These are phyloP conservation scores for Trichoderma semiorbis DNA, from an alignment of 2,329 filamentous ascomycete genomes.

Conservation along the genomic window DNA sequence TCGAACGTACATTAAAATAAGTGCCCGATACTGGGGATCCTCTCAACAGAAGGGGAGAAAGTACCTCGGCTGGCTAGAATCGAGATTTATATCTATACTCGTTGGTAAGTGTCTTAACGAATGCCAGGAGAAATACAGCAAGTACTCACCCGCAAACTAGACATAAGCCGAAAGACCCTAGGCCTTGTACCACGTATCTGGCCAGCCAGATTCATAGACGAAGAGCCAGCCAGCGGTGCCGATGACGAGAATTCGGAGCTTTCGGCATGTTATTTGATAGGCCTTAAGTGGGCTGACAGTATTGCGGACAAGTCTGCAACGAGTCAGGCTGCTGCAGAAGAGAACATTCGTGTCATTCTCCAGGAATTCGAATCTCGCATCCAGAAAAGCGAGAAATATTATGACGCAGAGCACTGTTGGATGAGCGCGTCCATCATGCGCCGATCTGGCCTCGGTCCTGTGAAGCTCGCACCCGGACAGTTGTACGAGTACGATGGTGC, in stretches of 20 bases:
- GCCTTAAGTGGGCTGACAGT: slow-evolving; percentile 41
- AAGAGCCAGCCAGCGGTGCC: slow-evolving; percentile 20
- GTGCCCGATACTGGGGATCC: slow-evolving; percentile 63
- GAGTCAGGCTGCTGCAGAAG: slow-evolving; percentile 41
- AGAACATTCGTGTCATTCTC: slow-evolving; percentile 42
- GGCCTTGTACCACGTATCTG: slow-evolving; percentile 55
- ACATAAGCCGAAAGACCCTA: slow-evolving; percentile 52
- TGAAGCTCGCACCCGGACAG: slow-evolving; percentile 45
- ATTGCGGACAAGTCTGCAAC: slow-evolving; percentile 31
- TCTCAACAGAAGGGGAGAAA: slow-evolving; percentile 51
- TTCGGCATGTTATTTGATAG: slow-evolving; percentile 60
- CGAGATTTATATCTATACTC: slow-evolving; percentile 54
- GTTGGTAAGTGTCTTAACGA: slow-evolving; percentile 44
- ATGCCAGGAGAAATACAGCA: no score
- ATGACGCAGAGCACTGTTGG: slow-evolving; percentile 48
- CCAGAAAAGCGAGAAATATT: slow-evolving; percentile 44
- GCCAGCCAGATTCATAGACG: slow-evolving; percentile 56
- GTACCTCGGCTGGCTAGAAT: slow-evolving; percentile 63
- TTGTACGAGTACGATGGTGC: slow-evolving; percentile 42
- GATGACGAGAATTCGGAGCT: slow-evolving; percentile 43
- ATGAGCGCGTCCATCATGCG: slow-evolving; percentile 42
- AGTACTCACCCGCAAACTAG: slow-evolving; percentile 32
- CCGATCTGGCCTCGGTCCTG: slow-evolving; percentile 37
- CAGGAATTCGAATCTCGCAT: slow-evolving; percentile 49
- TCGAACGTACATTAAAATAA: slow-evolving; percentile 56